Base-by-base conservation (phyloP, 192 early-diverging fungal species). In the Endogone sp. region DNA sequence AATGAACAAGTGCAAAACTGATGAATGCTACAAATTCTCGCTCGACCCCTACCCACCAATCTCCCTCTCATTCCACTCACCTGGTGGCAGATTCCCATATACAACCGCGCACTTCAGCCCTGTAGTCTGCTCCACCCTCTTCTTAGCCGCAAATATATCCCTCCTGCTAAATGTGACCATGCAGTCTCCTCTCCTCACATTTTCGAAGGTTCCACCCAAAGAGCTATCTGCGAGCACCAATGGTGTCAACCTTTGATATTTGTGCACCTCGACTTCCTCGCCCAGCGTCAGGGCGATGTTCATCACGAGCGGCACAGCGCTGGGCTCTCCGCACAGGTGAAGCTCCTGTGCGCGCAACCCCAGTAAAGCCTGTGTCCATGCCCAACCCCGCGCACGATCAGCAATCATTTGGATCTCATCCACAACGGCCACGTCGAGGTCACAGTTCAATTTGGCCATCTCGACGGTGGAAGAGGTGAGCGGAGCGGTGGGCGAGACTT, bases 351-450 rank as follows among this genome's bases (percentile, higher is more conserved):
- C 94, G n/a, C 81, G 89, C 55, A 97, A 49, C 30, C 88, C 82
- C 13, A 97, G 68, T 4, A 98, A 63, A 3, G 95, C 97, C 55
- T 89, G 84, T 6, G 95, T 95, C 95, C 95, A 99, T 30, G 95
- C 95, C 95, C 95, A 97, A 11, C 97, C 97, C 13, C 97, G 85
- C 30, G 87, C 76, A 11, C 69, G 73, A 69, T 99, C 95, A 0
- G 79, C 85, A 62, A 99, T 90, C 93, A 99, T 93, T 75, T 99
- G 97, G 79, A 99, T 99, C 72, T 99, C 97, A 72, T 99, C 97
- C 9, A 99, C 79, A 3, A 99, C 94, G 4, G 92, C 95, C 22
- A 97, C 93, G 0, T 97, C 87, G 49, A 90, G 79, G 11, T 70
- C 62, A 6, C 68, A 59, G 31, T 67, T 69, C 16, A 86, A 31